A percentile compares a stretch with the other conserved stretches of the same genome.
phyloP scores from a whole-genome alignment of 805 yeast genomes.

The Saccharomycopsis microspora region DNA sequence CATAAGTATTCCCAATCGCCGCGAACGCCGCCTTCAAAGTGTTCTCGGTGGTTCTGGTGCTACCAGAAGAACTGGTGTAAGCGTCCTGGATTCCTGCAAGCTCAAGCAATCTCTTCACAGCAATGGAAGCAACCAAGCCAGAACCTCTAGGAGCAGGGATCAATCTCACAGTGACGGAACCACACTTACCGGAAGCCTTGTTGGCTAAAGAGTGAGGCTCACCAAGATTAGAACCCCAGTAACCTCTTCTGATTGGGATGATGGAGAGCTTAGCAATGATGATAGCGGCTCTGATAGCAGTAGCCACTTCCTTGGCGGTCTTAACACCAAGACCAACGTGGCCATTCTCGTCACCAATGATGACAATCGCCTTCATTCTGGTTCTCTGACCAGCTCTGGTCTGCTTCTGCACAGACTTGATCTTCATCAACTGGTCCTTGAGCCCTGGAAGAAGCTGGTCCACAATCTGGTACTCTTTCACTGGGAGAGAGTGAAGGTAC shows the following conservation, averaged over 20 bases:
- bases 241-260: slow-evolving; percentile 99
- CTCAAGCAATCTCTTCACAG: slow-evolving; percentile 97
- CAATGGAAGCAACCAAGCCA: slow-evolving; percentile 99
- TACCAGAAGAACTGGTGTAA: slow-evolving; percentile 97
- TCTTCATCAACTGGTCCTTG: slow-evolving; percentile 99
- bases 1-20: slow-evolving; percentile 99
- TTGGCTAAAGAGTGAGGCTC: slow-evolving; percentile 97
- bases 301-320: slow-evolving; percentile 99
- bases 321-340: slow-evolving; percentile 99
- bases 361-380: slow-evolving; percentile 99
- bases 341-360: slow-evolving; percentile 99
- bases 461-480: slow-evolving; percentile 98
- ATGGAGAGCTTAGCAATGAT: slow-evolving; percentile 97
- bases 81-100: slow-evolving; percentile 99
- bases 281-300: slow-evolving; percentile 99
- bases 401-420: slow-evolving; percentile 99
- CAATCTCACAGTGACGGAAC: slow-evolving; percentile 97
- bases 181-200: slow-evolving; percentile 99
- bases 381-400: slow-evolving; percentile 99
- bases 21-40: slow-evolving; percentile 99
- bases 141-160: slow-evolving; percentile 99
- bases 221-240: slow-evolving; percentile 99
- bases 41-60: slow-evolving; percentile 99
- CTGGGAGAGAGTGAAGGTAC: slow-evolving; percentile 98
- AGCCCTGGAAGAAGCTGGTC: slow-evolving; percentile 92